phyloP scores from a whole-genome alignment of 495 filamentous ascomycete species.

The Lepidopterella palustris region DNA sequence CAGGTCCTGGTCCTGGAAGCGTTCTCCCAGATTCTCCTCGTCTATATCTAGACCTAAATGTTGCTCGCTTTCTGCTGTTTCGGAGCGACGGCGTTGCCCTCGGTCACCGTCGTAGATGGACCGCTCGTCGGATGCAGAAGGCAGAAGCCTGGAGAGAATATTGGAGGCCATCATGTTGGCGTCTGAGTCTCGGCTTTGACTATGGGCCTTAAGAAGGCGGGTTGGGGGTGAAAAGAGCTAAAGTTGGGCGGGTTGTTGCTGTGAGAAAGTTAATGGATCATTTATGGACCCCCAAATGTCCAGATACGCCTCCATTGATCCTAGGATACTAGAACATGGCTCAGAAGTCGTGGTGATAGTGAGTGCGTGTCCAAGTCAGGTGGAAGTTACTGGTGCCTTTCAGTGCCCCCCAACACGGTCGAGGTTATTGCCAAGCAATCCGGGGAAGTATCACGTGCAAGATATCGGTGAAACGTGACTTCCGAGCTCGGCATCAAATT shows the following conservation, averaged over 20 bases:
- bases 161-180: slow-evolving; percentile 64
- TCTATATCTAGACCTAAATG: slow-evolving; percentile 60
- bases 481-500: too few relatives aligned
- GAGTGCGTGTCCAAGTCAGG: slow-evolving; percentile 16
- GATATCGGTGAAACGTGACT: too few relatives aligned
- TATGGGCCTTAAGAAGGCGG: background rate
- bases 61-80: slow-evolving; percentile 60
- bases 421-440: background rate
- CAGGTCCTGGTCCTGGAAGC: slow-evolving; percentile 67
- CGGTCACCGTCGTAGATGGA: slow-evolving; percentile 74
- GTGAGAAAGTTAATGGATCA: slow-evolving; percentile 8
- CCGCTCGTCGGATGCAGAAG: slow-evolving; percentile 41
- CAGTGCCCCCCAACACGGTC: slow-evolving; percentile 1
- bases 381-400: background rate
- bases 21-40: slow-evolving; percentile 59
- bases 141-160: slow-evolving; percentile 66
- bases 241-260: background rate
- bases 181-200: background rate
- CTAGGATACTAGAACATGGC: slow-evolving; percentile 16
- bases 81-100: slow-evolving; percentile 52
- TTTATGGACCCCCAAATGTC: slow-evolving; percentile 7
- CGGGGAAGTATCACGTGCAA: too few relatives aligned
- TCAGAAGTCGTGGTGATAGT: background rate
- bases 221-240: background rate
- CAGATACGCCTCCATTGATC: slow-evolving; percentile 12